A percentile compares a stretch with the other conserved stretches of the same genome.
These are phyloP conservation scores for Corynascus novoguineensis DNA, from an alignment of 495 filamentous ascomycete genomes.

Conservation along the genomic window DNA sequence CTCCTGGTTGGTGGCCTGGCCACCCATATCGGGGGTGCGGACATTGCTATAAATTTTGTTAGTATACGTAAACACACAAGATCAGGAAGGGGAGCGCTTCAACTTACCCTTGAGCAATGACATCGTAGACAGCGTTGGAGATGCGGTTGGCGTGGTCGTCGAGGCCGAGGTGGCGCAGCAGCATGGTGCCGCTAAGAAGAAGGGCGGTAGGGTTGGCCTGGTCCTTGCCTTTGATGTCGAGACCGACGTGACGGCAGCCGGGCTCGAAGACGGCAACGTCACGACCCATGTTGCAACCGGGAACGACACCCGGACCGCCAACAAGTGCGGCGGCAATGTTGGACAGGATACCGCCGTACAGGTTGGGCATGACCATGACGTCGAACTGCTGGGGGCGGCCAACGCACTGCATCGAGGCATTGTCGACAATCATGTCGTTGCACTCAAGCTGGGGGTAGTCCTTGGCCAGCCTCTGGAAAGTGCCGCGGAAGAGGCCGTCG, in stretches of 20 bases:
- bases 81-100: neutral
- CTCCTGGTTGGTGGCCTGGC: constrained; percentile 79
- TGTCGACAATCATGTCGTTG: constrained; percentile 99
- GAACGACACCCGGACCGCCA: constrained; percentile 93
- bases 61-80: constrained; percentile 18
- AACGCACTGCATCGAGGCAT: constrained; percentile 98
- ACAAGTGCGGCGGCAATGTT: constrained; percentile 99
- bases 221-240: constrained; percentile 98
- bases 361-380: constrained; percentile 99
- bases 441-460: constrained; percentile 90
- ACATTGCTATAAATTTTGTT: constrained; percentile 54
- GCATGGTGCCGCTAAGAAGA: constrained; percentile 91
- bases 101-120: constrained; percentile 87
- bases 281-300: constrained; percentile 98
- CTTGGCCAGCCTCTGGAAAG: constrained; percentile 86
- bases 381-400: constrained; percentile 95
- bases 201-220: constrained; percentile 97
- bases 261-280: constrained; percentile 98
- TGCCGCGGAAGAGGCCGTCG: constrained; percentile 96
- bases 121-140: constrained; percentile 93
- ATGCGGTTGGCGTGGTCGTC: constrained; percentile 98
- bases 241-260: constrained; percentile 95
- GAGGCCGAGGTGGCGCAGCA: constrained; percentile 89
- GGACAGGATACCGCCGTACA: constrained; percentile 97
- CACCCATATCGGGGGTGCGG: constrained; percentile 93